Conservation (phyloP, 805 yeast genomes). For the Yamadazyma ubonensis region DNA sequence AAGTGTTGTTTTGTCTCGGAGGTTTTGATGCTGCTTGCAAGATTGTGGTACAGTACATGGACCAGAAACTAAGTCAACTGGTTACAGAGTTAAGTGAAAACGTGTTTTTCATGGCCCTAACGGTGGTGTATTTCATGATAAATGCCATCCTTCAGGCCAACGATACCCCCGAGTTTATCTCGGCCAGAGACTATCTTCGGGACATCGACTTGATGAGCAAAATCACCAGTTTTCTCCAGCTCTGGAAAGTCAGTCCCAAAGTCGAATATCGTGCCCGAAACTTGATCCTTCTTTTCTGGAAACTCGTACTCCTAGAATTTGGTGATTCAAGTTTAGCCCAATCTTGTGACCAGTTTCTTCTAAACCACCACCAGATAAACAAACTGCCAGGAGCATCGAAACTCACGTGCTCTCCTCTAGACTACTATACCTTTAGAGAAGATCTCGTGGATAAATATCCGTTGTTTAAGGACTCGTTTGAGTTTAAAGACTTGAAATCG, state of each 20-base stretch:
- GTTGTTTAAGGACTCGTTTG: constrained; percentile 40
- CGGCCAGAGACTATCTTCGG: constrained; percentile 21
- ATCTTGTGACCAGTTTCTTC: constrained; percentile 47
- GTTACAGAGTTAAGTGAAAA: too few relatives aligned
- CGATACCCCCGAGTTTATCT: constrained; percentile 6
- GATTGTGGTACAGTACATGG: not conserved
- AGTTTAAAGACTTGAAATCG: constrained; percentile 18
- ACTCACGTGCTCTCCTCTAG: constrained; percentile 72
- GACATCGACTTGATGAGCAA: constrained; percentile 41
- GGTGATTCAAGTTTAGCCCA: constrained; percentile 51
- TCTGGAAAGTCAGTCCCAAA: constrained; percentile 60
- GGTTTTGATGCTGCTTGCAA: constrained; percentile 1
- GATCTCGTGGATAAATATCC: constrained; percentile 79
- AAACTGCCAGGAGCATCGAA: constrained; percentile 20
- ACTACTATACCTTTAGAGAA: constrained; percentile 75
- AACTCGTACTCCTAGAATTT: constrained; percentile 55
- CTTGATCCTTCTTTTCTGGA: constrained; percentile 52
- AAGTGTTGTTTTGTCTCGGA: constrained; percentile 12
- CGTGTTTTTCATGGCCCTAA: constrained; percentile 27
- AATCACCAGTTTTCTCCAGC: constrained; percentile 53
- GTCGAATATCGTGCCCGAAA: constrained; percentile 51
- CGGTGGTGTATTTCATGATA: constrained; percentile 36
- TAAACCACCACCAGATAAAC: constrained; percentile 37
- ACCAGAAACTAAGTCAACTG: not conserved
- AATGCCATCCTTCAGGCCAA: constrained; percentile 20